Evolutionary conservation across 768 basidiomycete genomes (phyloP).

Genomic region (Lyophyllum shimeji): DNA sequence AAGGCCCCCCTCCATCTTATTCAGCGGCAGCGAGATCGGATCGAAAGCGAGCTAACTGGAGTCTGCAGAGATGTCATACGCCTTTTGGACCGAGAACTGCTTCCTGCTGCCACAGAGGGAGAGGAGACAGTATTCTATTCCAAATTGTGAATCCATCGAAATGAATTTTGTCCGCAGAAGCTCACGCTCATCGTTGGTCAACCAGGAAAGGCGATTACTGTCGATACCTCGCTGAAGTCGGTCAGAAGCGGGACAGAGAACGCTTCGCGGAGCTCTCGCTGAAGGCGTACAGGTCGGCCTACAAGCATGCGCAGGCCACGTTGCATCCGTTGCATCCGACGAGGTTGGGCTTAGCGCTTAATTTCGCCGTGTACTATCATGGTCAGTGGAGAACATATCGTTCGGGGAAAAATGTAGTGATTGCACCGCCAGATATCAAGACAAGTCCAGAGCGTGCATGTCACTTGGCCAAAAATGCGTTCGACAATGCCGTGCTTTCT

Average conservation of each 20-base stretch:
- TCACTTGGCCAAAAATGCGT: slow-evolving; percentile 87
- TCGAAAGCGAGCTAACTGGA: slow-evolving; percentile 74
- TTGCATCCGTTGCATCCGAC: slow-evolving; percentile 83
- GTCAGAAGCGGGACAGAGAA: slow-evolving; percentile 67
- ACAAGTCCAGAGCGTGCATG: slow-evolving; percentile 86
- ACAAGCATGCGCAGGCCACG: slow-evolving; percentile 75
- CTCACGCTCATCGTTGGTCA: slow-evolving; percentile 2
- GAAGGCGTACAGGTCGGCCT: slow-evolving; percentile 83
- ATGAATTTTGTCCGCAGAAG: neutral
- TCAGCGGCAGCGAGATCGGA: slow-evolving; percentile 68
- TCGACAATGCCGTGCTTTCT: slow-evolving; percentile 84
- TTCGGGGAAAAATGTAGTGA: neutral
- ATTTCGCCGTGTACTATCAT: slow-evolving; percentile 94
- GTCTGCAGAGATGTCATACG: slow-evolving; percentile 80
- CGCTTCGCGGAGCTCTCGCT: slow-evolving; percentile 73
- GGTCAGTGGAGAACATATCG: slow-evolving; percentile 25
- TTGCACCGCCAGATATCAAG: slow-evolving; percentile 55
- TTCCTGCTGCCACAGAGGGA: slow-evolving; percentile 58
- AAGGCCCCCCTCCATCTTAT: slow-evolving; percentile 63
- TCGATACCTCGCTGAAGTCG: slow-evolving; percentile 88
- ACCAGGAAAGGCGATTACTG: slow-evolving; percentile 73
- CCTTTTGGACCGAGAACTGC: slow-evolving; percentile 54
- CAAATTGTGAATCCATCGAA: slow-evolving; percentile 64
- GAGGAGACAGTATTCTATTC: slow-evolving; percentile 89
- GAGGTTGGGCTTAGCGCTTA: slow-evolving; percentile 82